Conservation (phyloP, 441 rosid species). For the Pelargonium cotyledonis region DNA sequence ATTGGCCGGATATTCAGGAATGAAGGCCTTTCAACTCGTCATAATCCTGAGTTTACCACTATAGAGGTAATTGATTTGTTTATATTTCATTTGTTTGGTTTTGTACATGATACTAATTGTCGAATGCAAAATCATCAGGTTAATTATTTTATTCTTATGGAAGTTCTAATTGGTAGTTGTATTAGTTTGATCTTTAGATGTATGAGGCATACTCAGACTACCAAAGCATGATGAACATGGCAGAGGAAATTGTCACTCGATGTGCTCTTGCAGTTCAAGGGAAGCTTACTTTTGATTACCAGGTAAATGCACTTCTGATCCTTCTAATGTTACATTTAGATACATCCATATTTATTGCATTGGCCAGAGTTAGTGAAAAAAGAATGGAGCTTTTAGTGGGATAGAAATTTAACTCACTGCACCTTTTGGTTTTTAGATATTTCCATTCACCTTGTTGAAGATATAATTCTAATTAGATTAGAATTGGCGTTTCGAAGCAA, state of each 20-base stretch:
- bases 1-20: conserved; percentile 94
- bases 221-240: conserved; percentile 86
- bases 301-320: conserved; percentile 37
- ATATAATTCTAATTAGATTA: too few relatives aligned
- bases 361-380: neutral
- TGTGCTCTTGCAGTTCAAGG: conserved; percentile 81
- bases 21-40: conserved; percentile 94
- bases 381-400: neutral
- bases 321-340: neutral
- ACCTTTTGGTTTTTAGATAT: neutral
- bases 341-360: neutral
- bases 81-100: conserved; percentile 13
- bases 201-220: conserved; percentile 98
- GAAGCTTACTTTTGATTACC: conserved; percentile 70
- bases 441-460: neutral
- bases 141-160: conserved; percentile 5
- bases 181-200: conserved; percentile 53
- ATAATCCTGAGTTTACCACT: conserved; percentile 98
- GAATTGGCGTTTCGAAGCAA: too few relatives aligned
- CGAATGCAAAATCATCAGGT: neutral
- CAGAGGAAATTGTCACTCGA: conserved; percentile 71
- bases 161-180: conserved; percentile 23
- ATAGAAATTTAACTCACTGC: neutral
- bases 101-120: conserved; percentile 14
- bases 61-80: conserved; percentile 58